Base-by-base conservation (phyloP, 495 filamentous ascomycete genomes). In the Aspergillus indologenus region DNA sequence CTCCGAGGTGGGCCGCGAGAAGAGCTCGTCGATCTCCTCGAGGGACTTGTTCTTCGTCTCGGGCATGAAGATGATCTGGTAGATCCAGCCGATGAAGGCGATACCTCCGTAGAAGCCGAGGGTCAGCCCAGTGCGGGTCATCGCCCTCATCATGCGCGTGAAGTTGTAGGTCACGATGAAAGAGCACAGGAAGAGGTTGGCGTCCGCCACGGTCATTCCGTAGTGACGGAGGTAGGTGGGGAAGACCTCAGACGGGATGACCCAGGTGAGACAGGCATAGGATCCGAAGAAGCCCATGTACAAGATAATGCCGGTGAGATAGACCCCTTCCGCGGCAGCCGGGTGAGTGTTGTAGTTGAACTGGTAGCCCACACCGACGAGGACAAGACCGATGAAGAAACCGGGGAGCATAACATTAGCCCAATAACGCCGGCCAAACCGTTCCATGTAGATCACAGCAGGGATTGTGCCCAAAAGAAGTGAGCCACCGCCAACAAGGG, bases 111-210 rank as follows among this genome's bases (percentile, higher is more conserved):
- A 86, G 70, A 85, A 86, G 17, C 83, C 83, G 0, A 85, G 74
- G 0, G 80, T 77, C 18, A 86, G 71, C 22, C 82, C 83, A 24
- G 81, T 85, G 9, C 71, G 73, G 12, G 77, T 77, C 79, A 86
- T 83, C 22, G 81, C 75, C 9, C 74, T 61, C 69, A 82, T 78
- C 83, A 86, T 85, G 29, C 70, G 70, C 3, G 75, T 73, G 75
- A 86, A 87, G 72, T 84, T 85, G 69, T 85, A 86, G 17, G 83
- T 86, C 21, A 85, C 83, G 61, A 85, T 82, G 70, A 85, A 85
- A 46, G 81, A 82, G 66, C 75, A 81, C 53, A 84, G 72, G 76
- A 84, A 85, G 24, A 85, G 70, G 54, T 76, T 79, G 6, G 77
- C 81, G 56, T 83, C 79, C 11, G 78, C 76, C 20, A 76, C 80